Conservation (phyloP, 1,284 basidiomycete genomes). For the Tylopilus orsonianus region DNA sequence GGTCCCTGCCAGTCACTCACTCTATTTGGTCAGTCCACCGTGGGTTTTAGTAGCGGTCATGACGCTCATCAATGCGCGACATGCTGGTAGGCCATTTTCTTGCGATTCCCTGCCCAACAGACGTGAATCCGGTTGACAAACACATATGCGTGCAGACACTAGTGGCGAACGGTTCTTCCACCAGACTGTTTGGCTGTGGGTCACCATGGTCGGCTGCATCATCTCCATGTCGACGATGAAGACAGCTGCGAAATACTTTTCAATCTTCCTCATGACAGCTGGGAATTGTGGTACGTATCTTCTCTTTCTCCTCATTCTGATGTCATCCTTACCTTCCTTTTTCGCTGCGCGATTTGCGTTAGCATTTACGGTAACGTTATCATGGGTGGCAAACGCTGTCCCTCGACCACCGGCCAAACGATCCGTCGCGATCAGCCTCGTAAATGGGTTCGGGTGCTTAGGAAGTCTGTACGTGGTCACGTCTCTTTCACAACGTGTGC, state of each 20-base stretch:
- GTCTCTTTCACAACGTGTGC: not conserved
- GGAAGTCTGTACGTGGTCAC: conserved; percentile 37
- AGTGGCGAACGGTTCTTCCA: conserved; percentile 10
- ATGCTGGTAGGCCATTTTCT: conserved; percentile 50
- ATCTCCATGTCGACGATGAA: conserved; percentile 58
- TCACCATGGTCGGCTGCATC: conserved; percentile 61
- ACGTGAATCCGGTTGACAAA: not conserved
- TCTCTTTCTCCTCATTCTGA: not conserved
- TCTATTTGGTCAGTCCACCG: conserved; percentile 49
- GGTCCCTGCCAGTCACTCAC: not conserved
- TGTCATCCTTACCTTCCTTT: too few relatives aligned
- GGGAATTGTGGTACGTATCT: conserved; percentile 56
- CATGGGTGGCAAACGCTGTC: conserved; percentile 64
- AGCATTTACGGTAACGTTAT: conserved; percentile 60
- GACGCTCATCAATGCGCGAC: conserved; percentile 47
- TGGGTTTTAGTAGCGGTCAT: conserved; percentile 60
- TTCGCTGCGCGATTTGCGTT: too few relatives aligned
- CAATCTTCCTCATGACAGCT: conserved; percentile 63
- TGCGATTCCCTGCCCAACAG: too few relatives aligned
- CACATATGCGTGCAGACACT: not conserved
- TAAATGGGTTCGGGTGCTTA: conserved; percentile 35
- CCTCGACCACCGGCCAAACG: conserved; percentile 65
- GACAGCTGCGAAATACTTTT: conserved; percentile 58
- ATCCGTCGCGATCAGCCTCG: conserved; percentile 44
- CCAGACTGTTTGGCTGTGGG: conserved; percentile 45